A percentile compares a stretch with the other conserved stretches of the same genome.
phyloP scores from a whole-genome alignment of 2,329 filamentous ascomycete genomes.

The Didymella arachidicola region DNA sequence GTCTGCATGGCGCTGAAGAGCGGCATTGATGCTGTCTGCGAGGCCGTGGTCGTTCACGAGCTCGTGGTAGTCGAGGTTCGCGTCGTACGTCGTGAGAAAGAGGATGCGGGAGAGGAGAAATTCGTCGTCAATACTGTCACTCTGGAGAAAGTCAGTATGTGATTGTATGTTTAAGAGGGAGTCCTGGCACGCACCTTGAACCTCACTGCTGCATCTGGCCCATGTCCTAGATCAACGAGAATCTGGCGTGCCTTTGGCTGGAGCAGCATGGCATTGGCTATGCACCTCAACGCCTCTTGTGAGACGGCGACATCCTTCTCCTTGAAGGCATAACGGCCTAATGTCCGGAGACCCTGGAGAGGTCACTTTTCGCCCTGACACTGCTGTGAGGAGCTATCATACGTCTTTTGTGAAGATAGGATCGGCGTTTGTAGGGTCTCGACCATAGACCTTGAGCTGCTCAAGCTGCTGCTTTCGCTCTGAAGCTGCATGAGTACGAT shows the following conservation, averaged over 20 bases:
- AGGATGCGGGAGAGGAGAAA: slow-evolving; percentile 82
- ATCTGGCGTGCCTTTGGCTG: slow-evolving; percentile 72
- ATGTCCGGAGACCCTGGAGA: slow-evolving; percentile 73
- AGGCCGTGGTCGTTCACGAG: slow-evolving; percentile 73
- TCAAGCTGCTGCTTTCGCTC: slow-evolving; percentile 67
- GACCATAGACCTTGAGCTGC: slow-evolving; percentile 79
- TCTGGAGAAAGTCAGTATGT: slow-evolving; percentile 49
- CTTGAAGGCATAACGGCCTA: slow-evolving; percentile 77
- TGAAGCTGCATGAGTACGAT: slow-evolving; percentile 42
- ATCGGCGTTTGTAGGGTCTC: slow-evolving; percentile 74
- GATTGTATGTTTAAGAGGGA: background rate
- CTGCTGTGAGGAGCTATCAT: slow-evolving; percentile 35
- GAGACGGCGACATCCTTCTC: slow-evolving; percentile 65
- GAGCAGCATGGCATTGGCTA: slow-evolving; percentile 85
- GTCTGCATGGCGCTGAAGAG: slow-evolving; percentile 70
- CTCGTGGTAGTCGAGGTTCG: slow-evolving; percentile 69
- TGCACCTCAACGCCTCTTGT: slow-evolving; percentile 78
- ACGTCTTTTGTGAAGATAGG: slow-evolving; percentile 86
- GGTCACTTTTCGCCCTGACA: slow-evolving; percentile 17
- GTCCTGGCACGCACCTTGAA: slow-evolving; percentile 61
- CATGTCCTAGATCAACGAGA: slow-evolving; percentile 75
- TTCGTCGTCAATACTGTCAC: slow-evolving; percentile 80
- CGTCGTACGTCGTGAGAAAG: slow-evolving; percentile 81
- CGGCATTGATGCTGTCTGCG: slow-evolving; percentile 72
- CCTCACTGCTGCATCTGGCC: slow-evolving; percentile 71